Evolutionary conservation across 73 alveolate genomes (phyloP), one percentile per base, ranked within the genome.

Genomic region (Durusdinium trenchii): DNA sequence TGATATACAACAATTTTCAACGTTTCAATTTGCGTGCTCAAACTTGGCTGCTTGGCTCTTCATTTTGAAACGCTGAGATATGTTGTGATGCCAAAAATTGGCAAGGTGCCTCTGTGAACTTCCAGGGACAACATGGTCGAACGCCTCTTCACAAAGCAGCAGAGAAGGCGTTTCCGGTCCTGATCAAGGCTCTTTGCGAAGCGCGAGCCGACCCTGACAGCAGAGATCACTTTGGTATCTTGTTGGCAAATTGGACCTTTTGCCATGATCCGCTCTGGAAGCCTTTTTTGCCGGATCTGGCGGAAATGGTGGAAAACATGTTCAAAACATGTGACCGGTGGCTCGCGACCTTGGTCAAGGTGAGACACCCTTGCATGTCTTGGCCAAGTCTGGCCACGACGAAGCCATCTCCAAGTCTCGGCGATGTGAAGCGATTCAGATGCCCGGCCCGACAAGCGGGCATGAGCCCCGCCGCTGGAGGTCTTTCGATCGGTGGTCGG

Each of bases 121-220:
- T 52, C 35, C 92, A 94, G 51, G 99, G 99, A 6, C 93, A 94
- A 43, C 99, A 94, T 30, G 99, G 99, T 42, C 81, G 94, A 52
- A 94, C 89, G 48, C 99, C 99, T 28, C 99, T 94, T 9, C 99
- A 94, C 69, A 94, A 76, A 64, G 99, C 99, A 2, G 89, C 99
- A 18, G 99, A 94, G 73, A 75, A 75, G 47, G 99, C 93, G 1
- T 94, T 75, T 46, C 99, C 99, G 2, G 82, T 73, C 76, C 71
- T 94, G 83, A 54, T 76, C 91, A 73, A 94, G 38, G 82, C 99
- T 94, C 82, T 94, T 3, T 94, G 99, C 50, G 99, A 94, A 73
- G 99, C 99, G 3, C 50, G 99, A 46, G 99, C 93, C 23, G 99
- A 94, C 52, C 93, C 93, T 0, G 99, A 94, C 51, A 79, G 93